Conservation (phyloP, 345 rosid genomes). For the Camelina neglecta region DNA sequence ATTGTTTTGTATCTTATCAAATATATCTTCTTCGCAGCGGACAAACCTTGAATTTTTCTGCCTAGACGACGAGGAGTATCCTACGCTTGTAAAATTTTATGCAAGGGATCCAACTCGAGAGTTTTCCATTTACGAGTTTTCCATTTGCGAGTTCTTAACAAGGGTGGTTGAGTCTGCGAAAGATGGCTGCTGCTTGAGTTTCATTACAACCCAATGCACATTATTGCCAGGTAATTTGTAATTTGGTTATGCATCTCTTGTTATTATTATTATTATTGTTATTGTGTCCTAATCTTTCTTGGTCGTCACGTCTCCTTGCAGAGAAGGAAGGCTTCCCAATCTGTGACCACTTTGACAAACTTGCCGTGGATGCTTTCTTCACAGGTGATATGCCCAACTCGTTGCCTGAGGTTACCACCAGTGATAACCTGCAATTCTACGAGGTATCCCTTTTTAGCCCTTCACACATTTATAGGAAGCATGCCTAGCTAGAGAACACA, state of each 20-base stretch:
- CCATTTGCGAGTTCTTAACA: neutral
- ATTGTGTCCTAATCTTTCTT: neutral
- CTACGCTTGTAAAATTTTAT: neutral
- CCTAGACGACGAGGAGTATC: neutral
- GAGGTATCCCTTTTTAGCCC: neutral
- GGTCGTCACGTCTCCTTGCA: neutral
- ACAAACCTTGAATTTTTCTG: neutral
- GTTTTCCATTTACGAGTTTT: neutral
- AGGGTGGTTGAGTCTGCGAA: neutral
- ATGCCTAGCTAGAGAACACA: neutral
- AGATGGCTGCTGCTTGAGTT: neutral
- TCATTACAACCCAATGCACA: neutral
- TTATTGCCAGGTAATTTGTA: neutral
- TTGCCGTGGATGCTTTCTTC: neutral
- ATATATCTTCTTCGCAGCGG: constrained; percentile 1
- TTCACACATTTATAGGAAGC: neutral
- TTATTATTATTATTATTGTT: neutral
- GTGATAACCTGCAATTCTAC: constrained; percentile 9
- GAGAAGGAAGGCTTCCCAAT: neutral
- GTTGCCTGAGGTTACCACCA: neutral
- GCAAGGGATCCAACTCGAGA: neutral
- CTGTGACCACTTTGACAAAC: neutral
- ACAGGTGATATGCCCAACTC: constrained; percentile 1
- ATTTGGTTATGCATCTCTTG: too few relatives aligned
- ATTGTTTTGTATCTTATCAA: neutral